Evolutionary conservation across 139 green algal species (phyloP).

Genomic region (Tetraselmis chui): DNA sequence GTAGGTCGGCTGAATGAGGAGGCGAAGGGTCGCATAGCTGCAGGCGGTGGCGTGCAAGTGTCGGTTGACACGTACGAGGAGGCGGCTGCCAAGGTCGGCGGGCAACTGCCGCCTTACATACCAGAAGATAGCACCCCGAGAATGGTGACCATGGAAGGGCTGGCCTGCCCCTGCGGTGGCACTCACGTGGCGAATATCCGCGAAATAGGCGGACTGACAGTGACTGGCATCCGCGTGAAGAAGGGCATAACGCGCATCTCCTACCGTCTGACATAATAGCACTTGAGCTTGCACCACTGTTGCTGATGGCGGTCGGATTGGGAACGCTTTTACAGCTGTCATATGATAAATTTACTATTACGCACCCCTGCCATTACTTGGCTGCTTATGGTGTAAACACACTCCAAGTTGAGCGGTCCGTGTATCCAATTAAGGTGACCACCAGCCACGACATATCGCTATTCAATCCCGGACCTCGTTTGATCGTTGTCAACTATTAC

Average conservation of each 20-base stretch:
- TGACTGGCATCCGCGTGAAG: constrained; percentile 17
- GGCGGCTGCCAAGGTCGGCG: not conserved
- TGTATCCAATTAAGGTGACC: too few species aligned
- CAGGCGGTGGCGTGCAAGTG: not conserved
- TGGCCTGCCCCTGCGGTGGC: constrained; percentile 15
- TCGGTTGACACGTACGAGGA: constrained; percentile 15
- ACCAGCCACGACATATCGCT: too few species aligned
- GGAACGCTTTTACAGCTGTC: too few species aligned
- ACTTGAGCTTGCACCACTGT: too few species aligned
- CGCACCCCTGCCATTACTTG: too few species aligned
- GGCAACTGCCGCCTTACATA: constrained; percentile 10
- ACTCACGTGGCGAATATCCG: constrained; percentile 14
- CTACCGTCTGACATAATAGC: not conserved
- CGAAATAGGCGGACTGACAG: constrained; percentile 4
- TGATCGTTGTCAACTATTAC: too few species aligned
- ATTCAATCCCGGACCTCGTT: too few species aligned
- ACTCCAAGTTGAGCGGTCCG: too few species aligned
- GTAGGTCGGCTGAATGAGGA: not conserved
- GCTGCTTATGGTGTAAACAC: too few species aligned
- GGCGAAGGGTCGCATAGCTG: not conserved
- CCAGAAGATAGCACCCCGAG: constrained; percentile 4
- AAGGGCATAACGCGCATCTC: constrained; percentile 14
- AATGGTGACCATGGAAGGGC: constrained; percentile 7
- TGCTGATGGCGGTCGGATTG: too few species aligned
- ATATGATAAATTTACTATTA: too few species aligned